These are phyloP conservation scores for Tylopilus sp. DNA, from an alignment of 768 basidiomycete genomes.

Conservation along the genomic window DNA sequence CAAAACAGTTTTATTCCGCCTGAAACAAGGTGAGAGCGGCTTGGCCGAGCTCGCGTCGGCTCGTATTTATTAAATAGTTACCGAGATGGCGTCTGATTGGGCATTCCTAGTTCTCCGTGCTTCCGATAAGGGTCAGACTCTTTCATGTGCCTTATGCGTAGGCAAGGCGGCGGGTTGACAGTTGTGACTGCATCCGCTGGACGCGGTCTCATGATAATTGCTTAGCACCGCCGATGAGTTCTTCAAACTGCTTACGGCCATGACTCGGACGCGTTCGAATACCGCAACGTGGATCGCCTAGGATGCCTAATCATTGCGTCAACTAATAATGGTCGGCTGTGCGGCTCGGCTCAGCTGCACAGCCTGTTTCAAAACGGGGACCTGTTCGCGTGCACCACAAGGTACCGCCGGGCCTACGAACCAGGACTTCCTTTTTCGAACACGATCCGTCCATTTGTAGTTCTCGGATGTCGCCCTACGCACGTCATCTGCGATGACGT, in stretches of 20 bases:
- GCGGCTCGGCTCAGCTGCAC: neutral
- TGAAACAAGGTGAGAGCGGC: neutral
- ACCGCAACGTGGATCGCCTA: too few species aligned
- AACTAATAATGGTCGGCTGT: neutral
- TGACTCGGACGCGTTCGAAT: too few species aligned
- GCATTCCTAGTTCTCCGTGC: neutral
- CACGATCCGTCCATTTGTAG: neutral
- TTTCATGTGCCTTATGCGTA: neutral
- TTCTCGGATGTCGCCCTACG: neutral
- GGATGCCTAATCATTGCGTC: neutral
- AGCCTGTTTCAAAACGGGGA: neutral
- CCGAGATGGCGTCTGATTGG: neutral
- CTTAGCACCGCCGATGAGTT: too few species aligned
- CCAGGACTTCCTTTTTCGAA: neutral
- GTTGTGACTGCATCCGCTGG: neutral
- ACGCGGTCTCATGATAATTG: neutral
- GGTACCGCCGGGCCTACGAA: neutral
- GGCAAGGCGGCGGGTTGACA: neutral
- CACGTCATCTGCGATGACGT: neutral
- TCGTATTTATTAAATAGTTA: neutral
- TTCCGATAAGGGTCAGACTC: neutral
- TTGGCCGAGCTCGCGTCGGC: too few species aligned
- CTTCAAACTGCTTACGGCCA: too few species aligned
- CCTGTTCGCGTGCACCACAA: neutral
- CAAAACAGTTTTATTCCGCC: too few species aligned